Evolutionary conservation across 495 filamentous ascomycete species (phyloP).

Genomic region (Filosporella fistucella): DNA sequence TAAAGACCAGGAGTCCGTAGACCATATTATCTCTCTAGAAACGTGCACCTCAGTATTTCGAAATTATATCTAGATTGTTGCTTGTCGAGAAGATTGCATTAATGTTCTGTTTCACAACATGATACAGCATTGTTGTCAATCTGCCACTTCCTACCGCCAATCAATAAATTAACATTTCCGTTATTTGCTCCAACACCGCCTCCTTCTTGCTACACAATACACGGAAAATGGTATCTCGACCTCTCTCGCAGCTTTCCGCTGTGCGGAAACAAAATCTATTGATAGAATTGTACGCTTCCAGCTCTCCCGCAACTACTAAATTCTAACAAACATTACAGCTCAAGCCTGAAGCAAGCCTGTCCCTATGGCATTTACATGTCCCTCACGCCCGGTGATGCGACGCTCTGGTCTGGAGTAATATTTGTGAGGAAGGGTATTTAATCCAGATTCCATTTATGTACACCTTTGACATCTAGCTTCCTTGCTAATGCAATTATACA

Average conservation of each 20-base stretch:
- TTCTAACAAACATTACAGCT: conserved; percentile 42
- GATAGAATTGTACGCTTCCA: conserved; percentile 64
- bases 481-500: conserved; percentile 26
- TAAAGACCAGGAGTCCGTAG: too few species aligned
- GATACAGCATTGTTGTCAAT: too few species aligned
- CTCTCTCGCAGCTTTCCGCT: conserved; percentile 13
- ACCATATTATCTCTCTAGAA: too few species aligned
- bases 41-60: too few species aligned
- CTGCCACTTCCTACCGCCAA: too few species aligned
- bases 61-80: too few species aligned
- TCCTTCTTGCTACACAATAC: background rate
- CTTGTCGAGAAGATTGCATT: too few species aligned
- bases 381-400: conserved; percentile 74
- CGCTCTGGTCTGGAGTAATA: conserved; percentile 81
- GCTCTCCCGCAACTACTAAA: conserved; percentile 2
- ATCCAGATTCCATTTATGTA: background rate
- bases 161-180: too few species aligned
- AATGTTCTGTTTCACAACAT: too few species aligned
- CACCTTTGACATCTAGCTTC: background rate
- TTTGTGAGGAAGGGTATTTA: conserved; percentile 83
- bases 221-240: conserved; percentile 15
- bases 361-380: conserved; percentile 83
- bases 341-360: conserved; percentile 73
- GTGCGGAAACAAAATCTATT: conserved; percentile 60
- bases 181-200: background rate